phyloP scores from a whole-genome alignment of 2,329 filamentous ascomycete genomes.

The Trichophaea hybrida region DNA sequence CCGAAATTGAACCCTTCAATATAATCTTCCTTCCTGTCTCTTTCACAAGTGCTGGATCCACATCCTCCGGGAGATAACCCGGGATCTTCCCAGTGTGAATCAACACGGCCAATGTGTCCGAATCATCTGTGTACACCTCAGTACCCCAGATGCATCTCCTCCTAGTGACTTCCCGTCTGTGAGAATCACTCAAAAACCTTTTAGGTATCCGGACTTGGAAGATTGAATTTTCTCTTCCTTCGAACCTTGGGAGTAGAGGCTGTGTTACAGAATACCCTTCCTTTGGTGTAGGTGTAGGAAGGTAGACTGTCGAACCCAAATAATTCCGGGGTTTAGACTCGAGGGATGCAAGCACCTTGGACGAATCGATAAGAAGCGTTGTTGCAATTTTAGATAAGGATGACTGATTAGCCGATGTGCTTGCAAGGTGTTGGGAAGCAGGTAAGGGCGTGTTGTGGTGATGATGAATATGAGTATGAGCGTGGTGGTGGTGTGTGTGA shows the following conservation, averaged over 20 bases:
- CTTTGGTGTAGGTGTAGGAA: constrained; percentile 23
- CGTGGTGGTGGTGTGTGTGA: constrained; percentile 26
- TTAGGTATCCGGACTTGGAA: constrained; percentile 77
- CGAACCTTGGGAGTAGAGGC: constrained; percentile 53
- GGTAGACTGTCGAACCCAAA: constrained; percentile 26
- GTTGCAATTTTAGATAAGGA: constrained; percentile 19
- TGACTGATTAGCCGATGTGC: neutral
- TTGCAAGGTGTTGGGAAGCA: constrained; percentile 23
- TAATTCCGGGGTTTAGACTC: constrained; percentile 24
- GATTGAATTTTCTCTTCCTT: constrained; percentile 73
- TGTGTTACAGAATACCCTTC: constrained; percentile 42
- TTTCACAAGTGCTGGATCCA: constrained; percentile 51
- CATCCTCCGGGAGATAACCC: constrained; percentile 69
- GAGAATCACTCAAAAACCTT: constrained; percentile 53
- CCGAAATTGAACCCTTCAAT: constrained; percentile 34
- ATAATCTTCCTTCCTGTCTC: constrained; percentile 33
- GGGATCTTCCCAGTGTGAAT: constrained; percentile 88
- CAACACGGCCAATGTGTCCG: constrained; percentile 78
- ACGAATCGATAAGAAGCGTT: constrained; percentile 26
- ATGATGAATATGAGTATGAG: constrained; percentile 13
- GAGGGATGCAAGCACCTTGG: constrained; percentile 23
- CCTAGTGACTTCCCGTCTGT: constrained; percentile 70
- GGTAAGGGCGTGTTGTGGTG: constrained; percentile 17
- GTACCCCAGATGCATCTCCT: constrained; percentile 80
- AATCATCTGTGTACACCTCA: constrained; percentile 90